Conservation (phyloP, 2,329 filamentous ascomycete genomes). For the Aureobasidium subglaciale region DNA sequence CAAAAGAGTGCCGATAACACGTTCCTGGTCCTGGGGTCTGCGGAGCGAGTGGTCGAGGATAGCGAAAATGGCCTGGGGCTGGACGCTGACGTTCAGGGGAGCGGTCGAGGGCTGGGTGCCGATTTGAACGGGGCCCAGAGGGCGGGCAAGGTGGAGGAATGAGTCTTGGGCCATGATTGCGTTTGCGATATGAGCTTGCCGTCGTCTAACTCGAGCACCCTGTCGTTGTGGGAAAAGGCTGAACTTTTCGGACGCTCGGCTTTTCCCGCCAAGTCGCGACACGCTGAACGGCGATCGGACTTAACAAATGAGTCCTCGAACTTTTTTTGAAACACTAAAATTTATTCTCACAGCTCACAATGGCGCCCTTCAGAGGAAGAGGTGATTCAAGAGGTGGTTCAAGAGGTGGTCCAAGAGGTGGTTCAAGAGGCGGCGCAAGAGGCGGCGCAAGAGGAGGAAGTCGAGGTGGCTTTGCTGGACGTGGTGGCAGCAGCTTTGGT, state of each 20-base stretch:
- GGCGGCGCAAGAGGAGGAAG: not conserved
- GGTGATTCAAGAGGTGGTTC: not conserved
- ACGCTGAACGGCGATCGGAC: not conserved
- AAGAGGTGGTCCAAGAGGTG: conserved; percentile 8
- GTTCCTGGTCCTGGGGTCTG: conserved; percentile 83
- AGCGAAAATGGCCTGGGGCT: conserved; percentile 74
- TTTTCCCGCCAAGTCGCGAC: conserved; percentile 10
- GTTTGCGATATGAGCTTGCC: conserved; percentile 14
- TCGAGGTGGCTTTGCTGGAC: conserved; percentile 9
- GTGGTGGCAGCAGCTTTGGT: conserved; percentile 27
- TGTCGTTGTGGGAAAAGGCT: not conserved
- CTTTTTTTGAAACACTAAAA: not conserved
- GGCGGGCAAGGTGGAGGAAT: conserved; percentile 91
- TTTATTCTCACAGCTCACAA: not conserved
- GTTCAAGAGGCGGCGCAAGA: not conserved
- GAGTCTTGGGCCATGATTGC: conserved; percentile 74
- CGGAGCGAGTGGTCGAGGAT: conserved; percentile 85
- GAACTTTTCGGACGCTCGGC: conserved; percentile 6
- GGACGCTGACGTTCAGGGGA: conserved; percentile 88
- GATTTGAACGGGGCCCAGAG: conserved; percentile 72
- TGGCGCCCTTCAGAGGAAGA: conserved; percentile 15
- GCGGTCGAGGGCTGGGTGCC: conserved; percentile 79
- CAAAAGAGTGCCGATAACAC: conserved; percentile 93
- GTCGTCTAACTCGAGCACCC: conserved; percentile 10
- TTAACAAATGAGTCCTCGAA: not conserved